Conservation (phyloP, 306 rosid genomes). For the Herpetospermum pedunculosum region DNA sequence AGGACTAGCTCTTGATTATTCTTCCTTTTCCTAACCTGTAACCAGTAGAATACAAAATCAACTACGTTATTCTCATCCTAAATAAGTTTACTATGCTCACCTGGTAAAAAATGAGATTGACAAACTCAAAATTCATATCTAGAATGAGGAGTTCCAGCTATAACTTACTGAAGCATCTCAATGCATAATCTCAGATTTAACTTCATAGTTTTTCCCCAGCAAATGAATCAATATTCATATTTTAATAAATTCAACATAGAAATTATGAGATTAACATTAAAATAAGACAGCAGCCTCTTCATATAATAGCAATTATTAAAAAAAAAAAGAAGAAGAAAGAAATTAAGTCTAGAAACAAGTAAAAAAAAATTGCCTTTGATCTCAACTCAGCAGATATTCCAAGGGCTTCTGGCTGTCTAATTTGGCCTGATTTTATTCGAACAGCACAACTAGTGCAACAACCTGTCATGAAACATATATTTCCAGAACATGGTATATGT, state of each 20-base stretch:
- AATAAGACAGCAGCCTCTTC: not conserved
- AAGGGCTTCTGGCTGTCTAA: constrained; percentile 92
- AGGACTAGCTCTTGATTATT: not conserved
- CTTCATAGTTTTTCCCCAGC: not conserved
- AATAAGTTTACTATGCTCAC: not conserved
- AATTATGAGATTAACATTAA: not conserved
- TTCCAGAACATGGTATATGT: not conserved
- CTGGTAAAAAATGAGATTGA: not conserved
- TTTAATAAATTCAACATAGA: not conserved
- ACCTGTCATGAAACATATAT: constrained; percentile 34
- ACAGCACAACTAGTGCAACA: constrained; percentile 99
- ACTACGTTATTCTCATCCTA: not conserved
- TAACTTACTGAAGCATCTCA: not conserved
- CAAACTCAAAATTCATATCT: not conserved
- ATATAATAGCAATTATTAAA: not conserved
- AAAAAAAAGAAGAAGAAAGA: not conserved
- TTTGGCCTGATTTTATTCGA: constrained; percentile 74
- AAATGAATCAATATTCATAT: not conserved
- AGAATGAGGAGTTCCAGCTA: not conserved
- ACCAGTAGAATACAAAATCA: not conserved
- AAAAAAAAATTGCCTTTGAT: constrained; percentile 42
- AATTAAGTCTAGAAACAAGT: not conserved
- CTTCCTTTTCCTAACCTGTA: not conserved
- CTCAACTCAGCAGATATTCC: constrained; percentile 89
- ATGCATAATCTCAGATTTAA: not conserved